Base-by-base conservation (phyloP, 1,284 basidiomycete genomes). In the Vanrija sp. region DNA sequence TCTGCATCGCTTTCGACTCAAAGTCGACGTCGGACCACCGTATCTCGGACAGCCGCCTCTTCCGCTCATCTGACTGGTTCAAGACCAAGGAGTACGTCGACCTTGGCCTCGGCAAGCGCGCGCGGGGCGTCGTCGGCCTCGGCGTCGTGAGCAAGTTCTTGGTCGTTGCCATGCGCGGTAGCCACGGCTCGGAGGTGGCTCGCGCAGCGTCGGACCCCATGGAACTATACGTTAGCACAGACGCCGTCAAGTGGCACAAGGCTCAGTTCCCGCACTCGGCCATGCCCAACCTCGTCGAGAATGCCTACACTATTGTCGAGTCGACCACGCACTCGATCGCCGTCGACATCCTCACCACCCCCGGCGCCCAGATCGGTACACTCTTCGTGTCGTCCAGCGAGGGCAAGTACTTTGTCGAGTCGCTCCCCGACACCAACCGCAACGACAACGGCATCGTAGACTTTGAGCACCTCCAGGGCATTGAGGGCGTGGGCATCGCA, bases 381-480 rank as follows among this genome's bases (percentile, higher is more conserved):
- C 78, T 98, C 5, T 98, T 97, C 77, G 87, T 95, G 45, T 90
- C 87, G 72, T 95, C 97, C 74, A 88, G 86, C 39, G 90, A 96
- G 61, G 96, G 96, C 2, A 95, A 90, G 9, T 91, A 85, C 76
- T 98, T 98, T 71, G 88, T 94, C n/a, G 83, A 94, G 75, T 88
- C 87, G 65, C 79, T 98, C 51, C 82, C 85, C 67, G 85, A 94
- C 68, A 98, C 95, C 8, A 94, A 95, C 71, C 81, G 95, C 43
- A 96, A 96, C 69, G 78, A 83, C 44, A 76, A 81, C 59, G 95
- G 94, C 9, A 93, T 86, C 55, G 94, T 98, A 39, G 95, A 98
- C 73, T 98, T 87, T 65, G 95, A 98, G 77, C 85, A 85, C 55
- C 76, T 98, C 24, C 87, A 89, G 62, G 92, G 92, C 2, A 80